These are phyloP conservation scores for Kuraishia ogatae DNA, from an alignment of 805 yeast genomes.

Conservation along the genomic window DNA sequence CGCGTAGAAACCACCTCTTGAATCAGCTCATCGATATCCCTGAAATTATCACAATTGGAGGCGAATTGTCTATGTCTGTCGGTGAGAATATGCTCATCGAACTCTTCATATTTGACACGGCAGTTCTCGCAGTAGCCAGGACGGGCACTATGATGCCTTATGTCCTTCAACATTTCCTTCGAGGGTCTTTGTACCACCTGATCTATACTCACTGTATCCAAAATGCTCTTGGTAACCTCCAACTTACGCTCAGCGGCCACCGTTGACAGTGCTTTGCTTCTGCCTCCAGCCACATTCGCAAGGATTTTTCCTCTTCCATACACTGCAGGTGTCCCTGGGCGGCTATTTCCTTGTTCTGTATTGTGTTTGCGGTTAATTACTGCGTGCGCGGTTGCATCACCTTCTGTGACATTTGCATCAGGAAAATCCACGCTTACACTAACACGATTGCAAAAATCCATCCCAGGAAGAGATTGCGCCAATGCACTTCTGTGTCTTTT, in stretches of 20 bases:
- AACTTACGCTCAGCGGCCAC: constrained; percentile 3
- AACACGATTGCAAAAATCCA: neutral
- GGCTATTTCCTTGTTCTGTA: neutral
- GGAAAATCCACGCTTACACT: neutral
- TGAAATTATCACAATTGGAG: constrained; percentile 57
- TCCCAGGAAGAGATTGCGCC: neutral
- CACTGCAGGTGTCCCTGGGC: neutral
- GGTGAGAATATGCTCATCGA: constrained; percentile 65
- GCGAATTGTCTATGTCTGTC: constrained; percentile 78
- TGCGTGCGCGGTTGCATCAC: neutral
- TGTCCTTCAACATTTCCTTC: neutral
- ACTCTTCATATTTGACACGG: constrained; percentile 69
- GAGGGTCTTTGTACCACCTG: neutral
- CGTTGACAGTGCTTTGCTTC: neutral
- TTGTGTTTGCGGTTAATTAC: constrained; percentile 5
- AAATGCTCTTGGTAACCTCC: constrained; percentile 13
- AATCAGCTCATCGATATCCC: constrained; percentile 68
- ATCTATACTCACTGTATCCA: constrained; percentile 11
- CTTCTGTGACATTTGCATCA: neutral
- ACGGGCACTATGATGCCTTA: constrained; percentile 9
- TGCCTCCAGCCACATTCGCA: constrained; percentile 3
- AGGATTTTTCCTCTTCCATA: neutral
- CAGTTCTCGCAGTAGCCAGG: constrained; percentile 96
- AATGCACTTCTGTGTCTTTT: constrained; percentile 1
- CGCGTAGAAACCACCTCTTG: constrained; percentile 25